Conservation (phyloP, 495 filamentous ascomycete species). For the Aspergillus taichungensis region DNA sequence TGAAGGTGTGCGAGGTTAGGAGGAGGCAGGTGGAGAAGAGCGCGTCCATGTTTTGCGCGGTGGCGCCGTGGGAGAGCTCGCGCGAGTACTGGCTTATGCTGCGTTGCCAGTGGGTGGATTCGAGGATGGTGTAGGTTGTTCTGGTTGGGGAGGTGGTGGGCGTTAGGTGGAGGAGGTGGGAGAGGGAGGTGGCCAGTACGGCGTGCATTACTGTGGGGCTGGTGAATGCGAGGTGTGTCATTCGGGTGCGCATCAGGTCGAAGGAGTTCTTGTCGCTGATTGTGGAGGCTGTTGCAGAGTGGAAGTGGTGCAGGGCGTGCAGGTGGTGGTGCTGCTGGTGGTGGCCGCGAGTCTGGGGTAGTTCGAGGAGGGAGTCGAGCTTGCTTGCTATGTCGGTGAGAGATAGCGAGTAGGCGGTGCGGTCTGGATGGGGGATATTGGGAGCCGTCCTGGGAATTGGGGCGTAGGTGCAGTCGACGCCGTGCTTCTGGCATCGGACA, state of each 20-base stretch:
- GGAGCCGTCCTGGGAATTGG: conserved; percentile 2
- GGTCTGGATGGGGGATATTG: conserved; percentile 11
- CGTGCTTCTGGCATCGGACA: conserved; percentile 31
- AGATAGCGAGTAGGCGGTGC: conserved; percentile 17
- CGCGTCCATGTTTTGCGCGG: conserved; percentile 31
- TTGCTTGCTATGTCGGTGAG: conserved; percentile 15
- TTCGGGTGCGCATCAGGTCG: conserved; percentile 22
- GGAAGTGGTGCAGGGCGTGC: conserved; percentile 29
- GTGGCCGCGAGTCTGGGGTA: neutral
- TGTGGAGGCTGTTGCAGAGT: conserved; percentile 17
- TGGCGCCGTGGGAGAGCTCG: conserved; percentile 21
- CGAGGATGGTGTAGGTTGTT: conserved; percentile 22
- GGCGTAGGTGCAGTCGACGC: conserved; percentile 31
- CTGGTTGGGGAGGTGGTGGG: conserved; percentile 19
- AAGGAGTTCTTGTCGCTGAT: conserved; percentile 12
- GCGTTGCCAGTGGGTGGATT: conserved; percentile 37
- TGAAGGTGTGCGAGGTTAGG: conserved; percentile 32
- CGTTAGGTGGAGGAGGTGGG: conserved; percentile 29
- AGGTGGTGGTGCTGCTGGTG: conserved; percentile 12
- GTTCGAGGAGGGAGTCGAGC: conserved; percentile 17
- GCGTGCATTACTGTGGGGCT: conserved; percentile 41
- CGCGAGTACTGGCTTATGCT: conserved; percentile 30
- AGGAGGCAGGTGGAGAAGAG: conserved; percentile 37
- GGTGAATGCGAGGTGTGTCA: conserved; percentile 34
- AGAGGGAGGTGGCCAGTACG: conserved; percentile 30